Percentiles rank a stretch among this genome's conserved stretches.
These are phyloP conservation scores for Collybia nuda DNA, from an alignment of 768 basidiomycete genomes.

Conservation along the genomic window DNA sequence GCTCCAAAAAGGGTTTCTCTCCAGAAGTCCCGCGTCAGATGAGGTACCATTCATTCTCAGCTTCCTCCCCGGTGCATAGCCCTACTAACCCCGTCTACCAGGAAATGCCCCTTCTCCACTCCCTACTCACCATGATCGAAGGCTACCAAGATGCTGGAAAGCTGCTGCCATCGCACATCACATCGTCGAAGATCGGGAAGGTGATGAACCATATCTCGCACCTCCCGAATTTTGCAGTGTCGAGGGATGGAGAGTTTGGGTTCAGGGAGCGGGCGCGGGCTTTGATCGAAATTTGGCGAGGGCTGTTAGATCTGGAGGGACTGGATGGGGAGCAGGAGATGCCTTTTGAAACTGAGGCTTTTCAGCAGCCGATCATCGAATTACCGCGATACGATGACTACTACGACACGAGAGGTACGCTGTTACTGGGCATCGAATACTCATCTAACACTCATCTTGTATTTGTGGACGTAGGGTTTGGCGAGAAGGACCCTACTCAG, in stretches of 20 bases:
- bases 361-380: no score
- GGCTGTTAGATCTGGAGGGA: slow-evolving; percentile 30
- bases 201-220: slow-evolving; percentile 78
- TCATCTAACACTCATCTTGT: no score
- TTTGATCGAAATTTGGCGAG: slow-evolving; percentile 62
- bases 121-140: slow-evolving; percentile 69
- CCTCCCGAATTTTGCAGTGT: slow-evolving; percentile 45
- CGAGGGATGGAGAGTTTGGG: slow-evolving; percentile 52
- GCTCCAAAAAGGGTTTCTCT: slow-evolving; percentile 70
- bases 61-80: no score
- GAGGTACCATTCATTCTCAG: slow-evolving; percentile 3
- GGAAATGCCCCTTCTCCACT: slow-evolving; percentile 74
- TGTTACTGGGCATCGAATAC: no score
- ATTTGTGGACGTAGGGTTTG: no score
- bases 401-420: no score
- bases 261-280: slow-evolving; percentile 63
- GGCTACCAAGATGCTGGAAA: slow-evolving; percentile 43
- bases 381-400: no score
- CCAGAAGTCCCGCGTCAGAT: slow-evolving; percentile 14
- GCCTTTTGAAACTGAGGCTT: slow-evolving; percentile 8
- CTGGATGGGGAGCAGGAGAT: slow-evolving; percentile 13
- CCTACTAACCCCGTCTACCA: slow-evolving; percentile 20
- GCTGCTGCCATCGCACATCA: slow-evolving; percentile 70
- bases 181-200: slow-evolving; percentile 74
- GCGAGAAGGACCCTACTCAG: no score